These are phyloP conservation scores for Cyberlindnera lachancei DNA, from an alignment of 805 yeast genomes.

Conservation along the genomic window DNA sequence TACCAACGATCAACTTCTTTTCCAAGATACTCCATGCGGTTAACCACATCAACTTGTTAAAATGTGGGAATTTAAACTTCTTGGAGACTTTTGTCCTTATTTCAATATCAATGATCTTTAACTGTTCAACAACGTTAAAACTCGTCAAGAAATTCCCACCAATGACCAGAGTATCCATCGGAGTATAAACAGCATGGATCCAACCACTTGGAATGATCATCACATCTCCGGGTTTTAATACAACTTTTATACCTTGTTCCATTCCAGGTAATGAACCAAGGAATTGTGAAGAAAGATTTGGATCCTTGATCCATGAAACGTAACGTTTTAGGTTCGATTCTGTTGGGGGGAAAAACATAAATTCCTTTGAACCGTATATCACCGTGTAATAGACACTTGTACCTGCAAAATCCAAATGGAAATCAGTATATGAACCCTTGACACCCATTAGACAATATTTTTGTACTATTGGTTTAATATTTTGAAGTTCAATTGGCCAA, in stretches of 20 bases:
- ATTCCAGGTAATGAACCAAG: constrained; percentile 46
- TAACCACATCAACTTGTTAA: constrained; percentile 63
- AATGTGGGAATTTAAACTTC: constrained; percentile 72
- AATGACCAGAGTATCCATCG: constrained; percentile 69
- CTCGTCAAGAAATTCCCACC: constrained; percentile 84
- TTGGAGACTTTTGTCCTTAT: constrained; percentile 62
- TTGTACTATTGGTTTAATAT: constrained; percentile 55
- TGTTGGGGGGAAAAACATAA: constrained; percentile 77
- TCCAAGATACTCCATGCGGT: constrained; percentile 31
- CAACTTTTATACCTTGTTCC: constrained; percentile 46
- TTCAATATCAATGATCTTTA: constrained; percentile 57
- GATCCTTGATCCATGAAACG: constrained; percentile 63
- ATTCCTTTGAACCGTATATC: constrained; percentile 65
- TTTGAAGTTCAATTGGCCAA: constrained; percentile 37
- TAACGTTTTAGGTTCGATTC: constrained; percentile 51
- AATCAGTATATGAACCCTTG: constrained; percentile 73
- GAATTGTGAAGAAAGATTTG: constrained; percentile 56
- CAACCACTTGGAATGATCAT: constrained; percentile 86
- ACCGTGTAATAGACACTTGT: constrained; percentile 87
- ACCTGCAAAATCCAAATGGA: constrained; percentile 89
- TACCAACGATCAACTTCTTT: constrained; percentile 1
- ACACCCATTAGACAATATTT: constrained; percentile 85
- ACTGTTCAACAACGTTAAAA: constrained; percentile 48
- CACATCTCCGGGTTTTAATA: constrained; percentile 57
- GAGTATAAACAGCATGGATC: constrained; percentile 88